These are phyloP conservation scores for Brassica cretica DNA, from an alignment of 345 rosid species.

Conservation along the genomic window DNA sequence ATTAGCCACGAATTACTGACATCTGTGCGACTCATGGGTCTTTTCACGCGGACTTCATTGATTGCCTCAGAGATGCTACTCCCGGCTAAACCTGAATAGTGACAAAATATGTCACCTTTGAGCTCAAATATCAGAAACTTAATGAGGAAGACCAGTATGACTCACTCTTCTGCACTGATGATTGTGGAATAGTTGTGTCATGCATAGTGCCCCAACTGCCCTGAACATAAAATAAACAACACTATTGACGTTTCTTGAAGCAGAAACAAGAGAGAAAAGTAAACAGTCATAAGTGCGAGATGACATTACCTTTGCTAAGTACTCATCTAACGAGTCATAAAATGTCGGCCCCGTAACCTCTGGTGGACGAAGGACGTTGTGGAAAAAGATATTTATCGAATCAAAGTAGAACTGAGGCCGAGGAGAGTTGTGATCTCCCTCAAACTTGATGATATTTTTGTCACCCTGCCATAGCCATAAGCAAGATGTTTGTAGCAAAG, in stretches of 20 bases:
- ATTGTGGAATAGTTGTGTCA: slow-evolving; percentile 49
- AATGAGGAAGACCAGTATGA: slow-evolving; percentile 11
- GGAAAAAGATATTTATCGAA: slow-evolving; percentile 91
- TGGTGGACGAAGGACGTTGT: slow-evolving; percentile 93
- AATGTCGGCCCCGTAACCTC: slow-evolving; percentile 60
- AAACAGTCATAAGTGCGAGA: not conserved
- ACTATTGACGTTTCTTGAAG: slow-evolving; percentile 23
- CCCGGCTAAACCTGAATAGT: slow-evolving; percentile 48
- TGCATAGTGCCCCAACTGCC: slow-evolving; percentile 60
- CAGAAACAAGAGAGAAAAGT: slow-evolving; percentile 25
- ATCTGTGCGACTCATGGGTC: slow-evolving; percentile 89
- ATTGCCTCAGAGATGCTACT: slow-evolving; percentile 57
- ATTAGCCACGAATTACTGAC: slow-evolving; percentile 45
- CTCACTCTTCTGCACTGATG: slow-evolving; percentile 48
- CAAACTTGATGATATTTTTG: slow-evolving; percentile 95
- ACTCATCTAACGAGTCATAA: slow-evolving; percentile 62
- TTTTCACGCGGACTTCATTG: slow-evolving; percentile 69
- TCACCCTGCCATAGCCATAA: slow-evolving; percentile 67
- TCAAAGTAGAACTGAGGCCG: slow-evolving; percentile 97
- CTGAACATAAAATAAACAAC: slow-evolving; percentile 51
- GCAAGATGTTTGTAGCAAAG: slow-evolving; percentile 24
- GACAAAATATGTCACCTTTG: not conserved
- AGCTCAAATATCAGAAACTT: slow-evolving; percentile 17
- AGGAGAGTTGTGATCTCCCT: slow-evolving; percentile 97
- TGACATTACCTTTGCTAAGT: slow-evolving; percentile 77